Evolutionary conservation across 176 grass and related monocot species (phyloP), one percentile per base, ranked within the genome.

Genomic region (Oryza longistaminata): DNA sequence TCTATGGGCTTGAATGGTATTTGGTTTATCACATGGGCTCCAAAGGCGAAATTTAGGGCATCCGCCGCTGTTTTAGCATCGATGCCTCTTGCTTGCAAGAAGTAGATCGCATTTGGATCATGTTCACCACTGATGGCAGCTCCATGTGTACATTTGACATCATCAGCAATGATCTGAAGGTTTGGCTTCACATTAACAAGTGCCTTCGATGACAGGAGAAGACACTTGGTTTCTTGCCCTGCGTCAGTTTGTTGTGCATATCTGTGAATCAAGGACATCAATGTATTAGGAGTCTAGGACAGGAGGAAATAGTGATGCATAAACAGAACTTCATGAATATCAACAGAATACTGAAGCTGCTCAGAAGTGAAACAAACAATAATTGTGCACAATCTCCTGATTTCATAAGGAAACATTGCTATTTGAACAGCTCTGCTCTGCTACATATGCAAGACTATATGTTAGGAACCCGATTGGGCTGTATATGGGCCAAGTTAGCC

Each of bases 121-220:
- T 95, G 91, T 74, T 95, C 96, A 46, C 93, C 96, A 74, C 96
- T 98, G 45, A 98, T 92, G 26, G 96, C 91, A 78, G 96, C 96
- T 74, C 96, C 96, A 82, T 98, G 96, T 22, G 96, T 88, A 75
- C 96, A 98, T 80, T 84, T 95, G n/a, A 98, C 96, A 79, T 98
- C 96, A 42, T 95, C 93, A 5, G 96, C 96, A n/a, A 98, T 79
- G 42, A 98, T 98, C 89, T 98, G 96, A 69, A 98, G 89, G 87
- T 98, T 98, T 3, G 96, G 96, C 68, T 95, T 98, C 40, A 98
- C 93, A 81, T 93, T 91, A 71, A 95, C 96, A 22, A 93, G 70
- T 1, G 91, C 96, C 73, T 93, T 92, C 40, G 96, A 93, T 83
- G 93, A 94, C 62, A 98, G 74, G 53, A 98, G 68, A 55, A 98